These are phyloP conservation scores for Kodamaea neixiangensis DNA, from an alignment of 805 yeast genomes.

Conservation along the genomic window DNA sequence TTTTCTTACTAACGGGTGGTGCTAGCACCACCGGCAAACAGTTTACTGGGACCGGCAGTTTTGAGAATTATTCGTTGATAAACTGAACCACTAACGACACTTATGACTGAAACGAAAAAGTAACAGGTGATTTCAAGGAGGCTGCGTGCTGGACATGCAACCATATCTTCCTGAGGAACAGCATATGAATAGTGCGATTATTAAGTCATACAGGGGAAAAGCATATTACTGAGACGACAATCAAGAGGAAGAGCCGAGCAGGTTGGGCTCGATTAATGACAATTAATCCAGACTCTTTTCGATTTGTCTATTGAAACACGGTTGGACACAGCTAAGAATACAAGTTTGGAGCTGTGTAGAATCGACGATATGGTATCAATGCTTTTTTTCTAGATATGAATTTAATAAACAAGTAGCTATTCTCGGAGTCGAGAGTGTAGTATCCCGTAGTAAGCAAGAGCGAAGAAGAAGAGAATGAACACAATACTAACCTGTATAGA, in stretches of 20 bases:
- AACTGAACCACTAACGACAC: constrained; percentile 8
- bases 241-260: not conserved
- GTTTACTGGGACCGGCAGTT: constrained; percentile 11
- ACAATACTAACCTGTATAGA: constrained; percentile 57
- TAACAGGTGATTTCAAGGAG: constrained; percentile 2
- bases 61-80: constrained; percentile 8
- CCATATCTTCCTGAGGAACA: constrained; percentile 6
- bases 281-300: not conserved
- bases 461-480: constrained; percentile 9
- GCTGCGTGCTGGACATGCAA: constrained; percentile 5
- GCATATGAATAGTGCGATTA: constrained; percentile 8
- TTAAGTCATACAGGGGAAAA: constrained; percentile 9
- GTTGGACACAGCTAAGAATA: not conserved
- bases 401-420: constrained; percentile 11
- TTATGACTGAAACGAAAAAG: constrained; percentile 5
- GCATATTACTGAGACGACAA: constrained; percentile 7
- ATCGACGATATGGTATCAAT: not conserved
- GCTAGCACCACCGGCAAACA: constrained; percentile 2
- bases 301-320: not conserved
- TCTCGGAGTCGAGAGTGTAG: constrained; percentile 10
- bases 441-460: constrained; percentile 11
- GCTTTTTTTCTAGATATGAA: constrained; percentile 14
- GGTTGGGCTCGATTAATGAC: not conserved
- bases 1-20: constrained; percentile 8
- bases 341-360: not conserved